Percentiles rank a stretch among this genome's conserved stretches.
phyloP scores from a whole-genome alignment of 1,284 basidiomycete genomes.

The Papiliotrema fonsecae region DNA sequence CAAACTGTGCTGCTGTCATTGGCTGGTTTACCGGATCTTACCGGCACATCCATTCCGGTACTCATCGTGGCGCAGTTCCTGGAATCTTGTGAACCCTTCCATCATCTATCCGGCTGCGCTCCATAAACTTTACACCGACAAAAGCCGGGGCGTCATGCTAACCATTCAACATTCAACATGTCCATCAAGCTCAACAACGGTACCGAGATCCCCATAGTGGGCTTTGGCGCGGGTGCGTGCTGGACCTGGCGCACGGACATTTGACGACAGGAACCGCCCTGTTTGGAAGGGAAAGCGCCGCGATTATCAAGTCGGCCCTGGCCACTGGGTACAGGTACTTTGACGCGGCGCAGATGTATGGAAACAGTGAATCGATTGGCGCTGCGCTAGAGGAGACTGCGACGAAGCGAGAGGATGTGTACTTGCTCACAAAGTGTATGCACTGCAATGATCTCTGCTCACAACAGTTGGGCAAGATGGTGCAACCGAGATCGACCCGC shows the following conservation, averaged over 20 bases:
- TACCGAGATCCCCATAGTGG: conserved; percentile 15
- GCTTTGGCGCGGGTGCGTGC: conserved; percentile 23
- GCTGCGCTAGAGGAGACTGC: conserved; percentile 53
- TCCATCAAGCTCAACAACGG: conserved; percentile 24
- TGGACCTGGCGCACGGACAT: background rate
- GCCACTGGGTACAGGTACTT: conserved; percentile 33
- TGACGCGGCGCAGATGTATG: conserved; percentile 41
- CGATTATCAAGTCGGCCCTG: conserved; percentile 29
- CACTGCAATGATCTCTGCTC: background rate
- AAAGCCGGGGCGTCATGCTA: background rate
- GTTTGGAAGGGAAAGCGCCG: conserved; percentile 24
- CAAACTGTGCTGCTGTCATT: too few species aligned
- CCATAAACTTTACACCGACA: too few species aligned
- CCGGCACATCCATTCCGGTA: too few species aligned
- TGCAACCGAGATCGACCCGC: conserved; percentile 19
- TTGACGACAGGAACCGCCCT: conserved; percentile 31
- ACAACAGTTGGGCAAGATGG: conserved; percentile 6
- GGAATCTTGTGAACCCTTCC: too few species aligned
- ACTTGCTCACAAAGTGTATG: conserved; percentile 53
- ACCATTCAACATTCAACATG: background rate
- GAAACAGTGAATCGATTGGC: conserved; percentile 54
- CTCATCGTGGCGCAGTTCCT: too few species aligned
- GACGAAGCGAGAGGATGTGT: conserved; percentile 53
- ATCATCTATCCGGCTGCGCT: too few species aligned
- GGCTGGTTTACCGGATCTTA: too few species aligned